Evolutionary conservation across 83 land plant genomes (phyloP).

Genomic region (Thuja plicata): DNA sequence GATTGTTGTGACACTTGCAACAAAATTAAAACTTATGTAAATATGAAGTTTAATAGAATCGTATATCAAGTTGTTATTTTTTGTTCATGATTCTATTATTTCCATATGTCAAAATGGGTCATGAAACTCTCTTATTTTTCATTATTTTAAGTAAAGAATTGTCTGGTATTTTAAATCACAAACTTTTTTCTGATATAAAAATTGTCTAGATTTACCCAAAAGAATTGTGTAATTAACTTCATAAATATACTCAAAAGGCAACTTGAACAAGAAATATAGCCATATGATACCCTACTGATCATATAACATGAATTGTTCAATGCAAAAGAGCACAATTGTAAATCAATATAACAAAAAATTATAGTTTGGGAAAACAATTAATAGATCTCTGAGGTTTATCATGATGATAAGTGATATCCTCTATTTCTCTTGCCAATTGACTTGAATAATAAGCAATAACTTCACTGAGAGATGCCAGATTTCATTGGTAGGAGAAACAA

Average conservation of each 20-base stretch:
- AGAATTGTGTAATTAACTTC: background rate
- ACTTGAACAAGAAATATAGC: background rate
- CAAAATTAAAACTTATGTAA: slow-evolving; percentile 4
- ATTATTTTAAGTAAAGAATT: background rate
- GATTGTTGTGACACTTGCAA: background rate
- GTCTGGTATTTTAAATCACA: background rate
- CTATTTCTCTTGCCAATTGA: background rate
- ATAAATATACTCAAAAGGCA: background rate
- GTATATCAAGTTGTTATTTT: background rate
- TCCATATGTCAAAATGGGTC: background rate
- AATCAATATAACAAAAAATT: background rate
- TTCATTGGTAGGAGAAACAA: background rate
- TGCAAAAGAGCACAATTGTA: background rate
- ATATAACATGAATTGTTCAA: background rate
- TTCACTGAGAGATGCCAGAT: background rate
- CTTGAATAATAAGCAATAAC: background rate
- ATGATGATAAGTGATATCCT: background rate
- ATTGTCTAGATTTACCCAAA: background rate
- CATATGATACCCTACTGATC: background rate
- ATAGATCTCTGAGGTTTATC: background rate
- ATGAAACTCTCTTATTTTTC: background rate
- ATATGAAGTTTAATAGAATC: background rate
- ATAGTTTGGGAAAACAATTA: background rate
- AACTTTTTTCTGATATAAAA: background rate
- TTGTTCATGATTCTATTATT: background rate